A percentile compares a stretch with the other conserved stretches of the same genome.
phyloP scores from a whole-genome alignment of 495 filamentous ascomycete genomes.

The Delitschia confertaspora region DNA sequence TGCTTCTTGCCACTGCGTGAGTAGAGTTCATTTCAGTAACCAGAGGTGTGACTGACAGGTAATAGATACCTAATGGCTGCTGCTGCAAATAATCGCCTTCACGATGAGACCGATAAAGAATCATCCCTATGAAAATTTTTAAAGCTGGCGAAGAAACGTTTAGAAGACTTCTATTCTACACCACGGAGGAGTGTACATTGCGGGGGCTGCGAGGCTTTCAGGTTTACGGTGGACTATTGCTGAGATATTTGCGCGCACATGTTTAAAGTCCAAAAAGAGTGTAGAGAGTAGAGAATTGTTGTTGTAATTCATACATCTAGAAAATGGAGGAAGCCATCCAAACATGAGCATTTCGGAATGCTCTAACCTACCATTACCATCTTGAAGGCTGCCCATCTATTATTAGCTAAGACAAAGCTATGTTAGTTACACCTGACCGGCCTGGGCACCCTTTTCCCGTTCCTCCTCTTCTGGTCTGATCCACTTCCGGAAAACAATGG shows the following conservation, averaged over 20 bases:
- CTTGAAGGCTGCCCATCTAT: neutral
- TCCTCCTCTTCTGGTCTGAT: conserved; percentile 23
- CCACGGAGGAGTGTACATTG: too few relatives aligned
- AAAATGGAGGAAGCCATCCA: neutral
- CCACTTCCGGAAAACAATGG: conserved; percentile 33
- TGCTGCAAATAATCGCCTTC: conserved; percentile 12
- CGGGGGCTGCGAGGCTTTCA: neutral
- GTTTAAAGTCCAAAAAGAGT: neutral
- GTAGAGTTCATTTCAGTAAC: neutral
- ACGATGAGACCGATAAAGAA: neutral
- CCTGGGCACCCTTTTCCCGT: conserved; percentile 8
- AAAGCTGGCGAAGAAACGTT: too few relatives aligned
- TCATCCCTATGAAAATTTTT: neutral
- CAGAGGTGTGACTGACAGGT: neutral
- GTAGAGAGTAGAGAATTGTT: neutral
- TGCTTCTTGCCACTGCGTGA: conserved; percentile 17
- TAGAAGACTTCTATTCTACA: too few relatives aligned
- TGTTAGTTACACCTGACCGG: too few relatives aligned
- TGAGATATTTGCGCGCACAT: too few relatives aligned
- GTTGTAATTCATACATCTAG: neutral
- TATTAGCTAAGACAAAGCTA: neutral
- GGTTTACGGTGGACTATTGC: neutral
- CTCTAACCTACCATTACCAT: neutral
- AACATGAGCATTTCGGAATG: neutral
- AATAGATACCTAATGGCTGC: conserved; percentile 23